Conservation (phyloP, 2,329 filamentous ascomycete genomes). For the Stemphylium vesicarium region DNA sequence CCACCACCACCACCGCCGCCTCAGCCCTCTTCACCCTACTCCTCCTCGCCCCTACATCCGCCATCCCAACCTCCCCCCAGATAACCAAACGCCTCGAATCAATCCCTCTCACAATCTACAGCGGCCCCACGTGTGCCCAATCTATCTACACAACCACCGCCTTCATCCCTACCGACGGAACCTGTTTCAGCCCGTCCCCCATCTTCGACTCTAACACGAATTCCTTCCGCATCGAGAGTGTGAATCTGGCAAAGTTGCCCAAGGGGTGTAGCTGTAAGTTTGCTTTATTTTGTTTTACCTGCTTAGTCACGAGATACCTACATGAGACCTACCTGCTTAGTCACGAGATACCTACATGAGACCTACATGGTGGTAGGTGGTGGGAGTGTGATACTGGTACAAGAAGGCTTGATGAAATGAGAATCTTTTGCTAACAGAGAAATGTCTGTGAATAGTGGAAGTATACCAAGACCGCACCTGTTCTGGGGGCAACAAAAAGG, state of each 20-base stretch:
- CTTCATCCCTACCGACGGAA: constrained; percentile 20
- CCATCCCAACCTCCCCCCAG: background rate
- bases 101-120: constrained; percentile 23
- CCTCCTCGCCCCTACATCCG: constrained; percentile 12
- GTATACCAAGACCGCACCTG: constrained; percentile 11
- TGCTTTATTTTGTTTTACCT: background rate
- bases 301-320: too few relatives aligned
- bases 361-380: too few relatives aligned
- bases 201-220: constrained; percentile 24
- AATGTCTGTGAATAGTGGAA: constrained; percentile 6
- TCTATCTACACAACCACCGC: constrained; percentile 13
- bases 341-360: background rate
- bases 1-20: background rate
- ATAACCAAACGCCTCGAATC: constrained; percentile 9
- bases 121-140: constrained; percentile 16
- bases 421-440: too few relatives aligned
- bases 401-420: too few relatives aligned
- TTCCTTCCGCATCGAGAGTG: constrained; percentile 3
- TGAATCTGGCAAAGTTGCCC: constrained; percentile 7
- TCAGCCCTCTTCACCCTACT: constrained; percentile 5
- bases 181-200: constrained; percentile 20
- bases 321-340: too few relatives aligned
- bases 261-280: constrained; percentile 21
- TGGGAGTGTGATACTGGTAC: too few relatives aligned
- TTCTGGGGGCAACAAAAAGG: constrained; percentile 3